Conservation (phyloP, 805 yeast species). For the Candida ficus region DNA sequence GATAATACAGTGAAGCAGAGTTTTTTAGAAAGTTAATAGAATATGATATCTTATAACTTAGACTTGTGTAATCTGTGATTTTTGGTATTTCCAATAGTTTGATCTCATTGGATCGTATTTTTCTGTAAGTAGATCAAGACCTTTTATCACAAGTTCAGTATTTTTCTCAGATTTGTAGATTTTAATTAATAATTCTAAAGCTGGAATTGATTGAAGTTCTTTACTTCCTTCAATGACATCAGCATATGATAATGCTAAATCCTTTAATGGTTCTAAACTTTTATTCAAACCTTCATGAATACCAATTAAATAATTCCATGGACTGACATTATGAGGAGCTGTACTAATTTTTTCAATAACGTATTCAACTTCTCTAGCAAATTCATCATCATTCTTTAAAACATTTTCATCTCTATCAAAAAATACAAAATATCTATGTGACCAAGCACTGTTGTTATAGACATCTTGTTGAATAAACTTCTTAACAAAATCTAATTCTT, state of each 20-base stretch:
- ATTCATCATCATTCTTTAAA: slow-evolving; percentile 15
- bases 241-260: slow-evolving; percentile 42
- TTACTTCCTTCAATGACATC: slow-evolving; percentile 18
- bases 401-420: slow-evolving; percentile 19
- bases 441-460: slow-evolving; percentile 92
- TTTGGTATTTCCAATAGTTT: slow-evolving; percentile 56
- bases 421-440: slow-evolving; percentile 65
- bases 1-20: background rate
- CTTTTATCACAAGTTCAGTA: slow-evolving; percentile 31
- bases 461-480: slow-evolving; percentile 54
- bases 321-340: slow-evolving; percentile 78
- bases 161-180: slow-evolving; percentile 32
- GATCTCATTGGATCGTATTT: slow-evolving; percentile 58
- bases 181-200: slow-evolving; percentile 57
- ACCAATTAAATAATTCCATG: slow-evolving; percentile 82
- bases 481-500: slow-evolving; percentile 50
- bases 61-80: slow-evolving; percentile 2
- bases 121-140: slow-evolving; percentile 46
- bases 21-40: background rate
- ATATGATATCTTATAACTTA: background rate
- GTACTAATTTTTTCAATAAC: slow-evolving; percentile 41
- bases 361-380: slow-evolving; percentile 48
- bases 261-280: slow-evolving; percentile 35
- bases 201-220: slow-evolving; percentile 44
- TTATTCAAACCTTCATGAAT: slow-evolving; percentile 32